These are phyloP conservation scores for Phallus indusiatus DNA, from an alignment of 768 basidiomycete genomes.

Conservation along the genomic window DNA sequence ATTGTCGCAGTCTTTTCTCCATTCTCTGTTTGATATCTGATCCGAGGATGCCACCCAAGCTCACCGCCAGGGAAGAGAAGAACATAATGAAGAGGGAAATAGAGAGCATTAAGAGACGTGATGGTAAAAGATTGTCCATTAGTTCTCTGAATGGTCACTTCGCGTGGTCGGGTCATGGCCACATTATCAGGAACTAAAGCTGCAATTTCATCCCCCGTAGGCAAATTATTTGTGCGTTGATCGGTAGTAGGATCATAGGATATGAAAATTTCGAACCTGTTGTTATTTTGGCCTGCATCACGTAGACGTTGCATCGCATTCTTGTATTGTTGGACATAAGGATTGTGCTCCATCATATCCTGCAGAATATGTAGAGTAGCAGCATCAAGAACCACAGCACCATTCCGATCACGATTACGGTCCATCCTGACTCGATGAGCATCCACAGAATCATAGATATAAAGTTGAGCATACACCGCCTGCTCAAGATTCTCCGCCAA, in stretches of 20 bases:
- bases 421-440: neutral
- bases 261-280: neutral
- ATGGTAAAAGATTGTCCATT: slow-evolving; percentile 22
- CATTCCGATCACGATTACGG: neutral
- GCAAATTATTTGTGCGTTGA: slow-evolving; percentile 32
- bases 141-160: slow-evolving; percentile 26
- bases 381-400: neutral
- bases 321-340: neutral
- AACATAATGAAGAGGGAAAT: slow-evolving; percentile 33
- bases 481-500: slow-evolving; percentile 10
- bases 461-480: slow-evolving; percentile 31
- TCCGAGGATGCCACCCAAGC: slow-evolving; percentile 27
- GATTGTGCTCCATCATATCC: neutral
- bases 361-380: neutral
- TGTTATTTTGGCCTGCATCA: neutral
- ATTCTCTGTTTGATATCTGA: slow-evolving; percentile 13
- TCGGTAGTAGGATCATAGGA: slow-evolving; percentile 16
- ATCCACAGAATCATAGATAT: slow-evolving; percentile 28
- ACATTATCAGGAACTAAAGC: slow-evolving; percentile 30
- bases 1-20: neutral
- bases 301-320: neutral
- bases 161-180: slow-evolving; percentile 13
- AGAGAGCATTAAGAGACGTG: slow-evolving; percentile 26
- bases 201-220: slow-evolving; percentile 33
- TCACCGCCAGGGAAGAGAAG: slow-evolving; percentile 34